A percentile compares a stretch with the other conserved stretches of the same genome.
Evolutionary conservation across 1,284 basidiomycete species (phyloP).

Genomic region (Ceratobasidium sp.): DNA sequence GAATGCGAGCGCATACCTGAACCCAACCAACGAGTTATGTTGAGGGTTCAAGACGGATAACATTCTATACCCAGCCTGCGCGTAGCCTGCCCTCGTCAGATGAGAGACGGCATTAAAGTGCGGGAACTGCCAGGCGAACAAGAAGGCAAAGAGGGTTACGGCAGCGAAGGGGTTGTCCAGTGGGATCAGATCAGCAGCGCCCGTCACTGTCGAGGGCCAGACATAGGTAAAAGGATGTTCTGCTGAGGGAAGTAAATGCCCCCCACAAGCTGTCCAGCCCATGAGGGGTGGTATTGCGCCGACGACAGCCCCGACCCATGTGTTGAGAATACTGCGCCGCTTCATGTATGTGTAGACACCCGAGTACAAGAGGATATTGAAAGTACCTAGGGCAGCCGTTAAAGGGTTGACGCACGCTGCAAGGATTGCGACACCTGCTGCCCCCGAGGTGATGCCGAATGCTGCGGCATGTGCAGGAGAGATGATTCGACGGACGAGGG

Average conservation of each 20-base stretch:
- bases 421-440: conserved; percentile 81
- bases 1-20: conserved; percentile 85
- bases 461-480: conserved; percentile 84
- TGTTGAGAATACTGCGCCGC: conserved; percentile 88
- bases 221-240: conserved; percentile 68
- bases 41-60: conserved; percentile 82
- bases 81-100: conserved; percentile 88
- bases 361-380: conserved; percentile 91
- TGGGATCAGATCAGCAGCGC: conserved; percentile 55
- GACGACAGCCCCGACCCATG: conserved; percentile 95
- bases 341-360: conserved; percentile 96
- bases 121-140: conserved; percentile 99
- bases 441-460: conserved; percentile 81
- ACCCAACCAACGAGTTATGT: conserved; percentile 86
- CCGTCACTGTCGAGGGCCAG: conserved; percentile 59
- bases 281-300: conserved; percentile 95
- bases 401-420: conserved; percentile 89
- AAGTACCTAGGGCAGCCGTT: conserved; percentile 84
- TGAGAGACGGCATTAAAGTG: conserved; percentile 97
- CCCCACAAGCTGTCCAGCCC: conserved; percentile 97
- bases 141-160: conserved; percentile 78
- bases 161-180: conserved; percentile 81
- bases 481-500: conserved; percentile 87
- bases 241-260: conserved; percentile 73
- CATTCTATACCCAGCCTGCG: conserved; percentile 95